These are phyloP conservation scores for Fragaria ananassa DNA, from an alignment of 306 rosid genomes.

Conservation along the genomic window DNA sequence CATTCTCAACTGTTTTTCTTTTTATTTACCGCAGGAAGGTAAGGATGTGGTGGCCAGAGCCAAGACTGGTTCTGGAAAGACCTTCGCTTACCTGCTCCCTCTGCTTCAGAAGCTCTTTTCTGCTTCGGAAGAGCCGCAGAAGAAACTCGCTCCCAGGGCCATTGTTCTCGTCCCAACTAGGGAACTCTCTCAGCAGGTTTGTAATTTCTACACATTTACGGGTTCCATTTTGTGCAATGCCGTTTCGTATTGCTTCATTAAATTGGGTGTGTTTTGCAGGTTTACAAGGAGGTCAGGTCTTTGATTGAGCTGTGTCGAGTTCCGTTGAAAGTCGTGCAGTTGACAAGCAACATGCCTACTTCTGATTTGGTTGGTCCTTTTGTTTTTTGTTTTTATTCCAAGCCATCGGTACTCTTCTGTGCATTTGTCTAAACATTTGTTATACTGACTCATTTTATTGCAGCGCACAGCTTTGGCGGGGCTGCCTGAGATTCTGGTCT, in stretches of 20 bases:
- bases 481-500: slow-evolving; percentile 74
- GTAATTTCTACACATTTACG: neutral
- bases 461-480: slow-evolving; percentile 74
- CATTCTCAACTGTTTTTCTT: neutral
- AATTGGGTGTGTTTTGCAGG: slow-evolving; percentile 35
- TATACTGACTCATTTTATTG: slow-evolving; percentile 12
- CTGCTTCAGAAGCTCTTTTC: slow-evolving; percentile 80
- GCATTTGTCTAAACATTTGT: neutral
- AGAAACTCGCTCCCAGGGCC: slow-evolving; percentile 73
- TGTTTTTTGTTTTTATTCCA: slow-evolving; percentile 1
- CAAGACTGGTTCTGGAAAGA: slow-evolving; percentile 93
- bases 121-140: slow-evolving; percentile 33
- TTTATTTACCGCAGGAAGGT: slow-evolving; percentile 53
- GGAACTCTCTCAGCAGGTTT: slow-evolving; percentile 81
- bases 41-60: slow-evolving; percentile 96
- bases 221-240: neutral
- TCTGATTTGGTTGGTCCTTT: slow-evolving; percentile 69
- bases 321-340: slow-evolving; percentile 73
- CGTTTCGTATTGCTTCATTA: neutral
- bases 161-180: slow-evolving; percentile 74
- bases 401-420: neutral
- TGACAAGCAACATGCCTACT: slow-evolving; percentile 67
- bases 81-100: slow-evolving; percentile 86
- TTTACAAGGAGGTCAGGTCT: slow-evolving; percentile 57
- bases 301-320: slow-evolving; percentile 71